phyloP scores from a whole-genome alignment of 306 rosid genomes.

The Casuarina equisetifolia region DNA sequence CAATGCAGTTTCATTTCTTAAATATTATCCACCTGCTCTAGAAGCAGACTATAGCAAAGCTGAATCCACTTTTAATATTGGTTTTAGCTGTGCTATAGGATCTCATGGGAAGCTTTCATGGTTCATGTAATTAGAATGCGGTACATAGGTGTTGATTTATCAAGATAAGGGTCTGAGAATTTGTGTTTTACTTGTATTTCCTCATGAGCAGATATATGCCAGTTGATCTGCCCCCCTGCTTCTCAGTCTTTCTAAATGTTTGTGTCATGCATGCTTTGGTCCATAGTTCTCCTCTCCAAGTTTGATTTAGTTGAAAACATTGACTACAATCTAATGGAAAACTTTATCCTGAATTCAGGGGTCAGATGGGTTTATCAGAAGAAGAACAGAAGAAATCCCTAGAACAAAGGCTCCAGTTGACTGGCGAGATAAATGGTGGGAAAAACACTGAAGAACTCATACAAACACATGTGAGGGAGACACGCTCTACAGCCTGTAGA shows the following conservation, averaged over 20 bases:
- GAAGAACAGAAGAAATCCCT: constrained; percentile 60
- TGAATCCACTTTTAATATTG: not conserved
- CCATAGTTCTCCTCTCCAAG: not conserved
- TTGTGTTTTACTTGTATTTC: not conserved
- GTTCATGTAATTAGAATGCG: constrained; percentile 5
- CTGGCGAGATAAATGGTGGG: constrained; percentile 41
- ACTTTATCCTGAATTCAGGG: constrained; percentile 50
- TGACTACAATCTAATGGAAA: constrained; percentile 18
- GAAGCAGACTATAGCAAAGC: not conserved
- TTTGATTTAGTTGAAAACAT: not conserved
- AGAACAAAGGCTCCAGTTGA: constrained; percentile 56
- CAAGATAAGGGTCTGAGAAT: not conserved
- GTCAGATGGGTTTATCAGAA: constrained; percentile 91
- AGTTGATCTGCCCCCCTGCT: not conserved
- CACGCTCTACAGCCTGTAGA: constrained; percentile 15
- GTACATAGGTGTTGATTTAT: not conserved
- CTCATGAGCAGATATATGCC: not conserved
- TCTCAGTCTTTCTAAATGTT: not conserved
- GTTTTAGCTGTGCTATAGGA: constrained; percentile 5
- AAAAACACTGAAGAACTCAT: constrained; percentile 32
- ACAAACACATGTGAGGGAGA: constrained; percentile 24
- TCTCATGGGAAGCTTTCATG: not conserved
- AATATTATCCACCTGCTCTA: not conserved
- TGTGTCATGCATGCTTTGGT: not conserved
- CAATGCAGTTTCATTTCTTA: not conserved